Evolutionary conservation across 352 stramenopile species (phyloP).

Genomic region (Phytophthora vignae): DNA sequence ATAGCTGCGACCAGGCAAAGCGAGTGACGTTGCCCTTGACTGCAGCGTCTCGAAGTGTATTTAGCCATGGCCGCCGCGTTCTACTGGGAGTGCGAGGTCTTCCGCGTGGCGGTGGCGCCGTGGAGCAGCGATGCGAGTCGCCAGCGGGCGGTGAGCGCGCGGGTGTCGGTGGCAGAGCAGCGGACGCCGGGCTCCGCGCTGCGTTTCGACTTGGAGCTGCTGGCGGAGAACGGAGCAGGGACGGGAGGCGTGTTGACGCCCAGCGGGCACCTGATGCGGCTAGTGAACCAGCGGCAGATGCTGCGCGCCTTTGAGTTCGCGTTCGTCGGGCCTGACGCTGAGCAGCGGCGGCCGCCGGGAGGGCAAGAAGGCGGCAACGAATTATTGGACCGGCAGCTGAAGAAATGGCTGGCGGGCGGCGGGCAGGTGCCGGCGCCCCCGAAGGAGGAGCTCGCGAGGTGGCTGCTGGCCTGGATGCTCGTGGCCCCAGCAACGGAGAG

Average conservation of each 20-base stretch:
- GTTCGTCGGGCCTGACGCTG: constrained; percentile 13
- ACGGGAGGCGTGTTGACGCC: constrained; percentile 10
- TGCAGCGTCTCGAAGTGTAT: neutral
- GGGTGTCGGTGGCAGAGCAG: constrained; percentile 48
- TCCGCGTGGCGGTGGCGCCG: constrained; percentile 36
- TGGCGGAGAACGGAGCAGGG: constrained; percentile 1
- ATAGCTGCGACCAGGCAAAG: constrained; percentile 6
- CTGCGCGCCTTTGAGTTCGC: constrained; percentile 47
- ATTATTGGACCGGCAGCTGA: constrained; percentile 30
- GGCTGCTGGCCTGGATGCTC: constrained; percentile 67
- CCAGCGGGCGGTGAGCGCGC: constrained; percentile 31
- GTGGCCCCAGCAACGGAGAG: constrained; percentile 10
- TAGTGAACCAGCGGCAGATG: constrained; percentile 65
- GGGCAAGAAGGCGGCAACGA: constrained; percentile 20
- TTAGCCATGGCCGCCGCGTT: constrained; percentile 21
- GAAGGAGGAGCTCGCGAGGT: constrained; percentile 58
- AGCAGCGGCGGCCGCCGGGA: constrained; percentile 13
- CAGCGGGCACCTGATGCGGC: constrained; percentile 17
- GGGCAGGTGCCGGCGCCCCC: constrained; percentile 37
- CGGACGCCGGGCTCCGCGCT: constrained; percentile 52
- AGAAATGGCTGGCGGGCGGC: constrained; percentile 40
- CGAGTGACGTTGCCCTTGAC: neutral
- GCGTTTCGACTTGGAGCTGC: constrained; percentile 39
- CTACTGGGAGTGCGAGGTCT: constrained; percentile 28
- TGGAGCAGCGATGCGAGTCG: constrained; percentile 16